phyloP scores from a whole-genome alignment of 805 yeast species.

The Saccharomycopsis fibuligera region DNA sequence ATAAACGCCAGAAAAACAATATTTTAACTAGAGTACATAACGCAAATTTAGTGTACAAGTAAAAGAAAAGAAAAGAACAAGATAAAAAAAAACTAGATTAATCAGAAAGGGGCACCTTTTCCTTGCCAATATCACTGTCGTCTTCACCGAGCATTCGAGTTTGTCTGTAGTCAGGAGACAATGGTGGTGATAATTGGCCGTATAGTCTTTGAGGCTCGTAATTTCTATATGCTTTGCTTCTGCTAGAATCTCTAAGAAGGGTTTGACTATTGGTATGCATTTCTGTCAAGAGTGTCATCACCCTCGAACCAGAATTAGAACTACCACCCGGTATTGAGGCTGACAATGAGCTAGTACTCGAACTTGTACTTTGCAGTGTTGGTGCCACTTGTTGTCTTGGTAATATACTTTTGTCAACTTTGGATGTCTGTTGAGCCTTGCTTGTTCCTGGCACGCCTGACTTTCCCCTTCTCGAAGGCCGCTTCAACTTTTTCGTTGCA shows the following conservation, averaged over 20 bases:
- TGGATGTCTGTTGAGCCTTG: slow-evolving; percentile 12
- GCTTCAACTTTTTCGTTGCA: slow-evolving; percentile 23
- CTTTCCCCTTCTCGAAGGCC: slow-evolving; percentile 23
- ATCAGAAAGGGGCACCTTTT: no score
- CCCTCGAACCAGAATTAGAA: slow-evolving; percentile 3
- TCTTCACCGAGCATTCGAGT: no score
- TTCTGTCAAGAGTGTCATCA: slow-evolving; percentile 23
- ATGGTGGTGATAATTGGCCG: slow-evolving; percentile 12
- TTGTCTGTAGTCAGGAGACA: slow-evolving; percentile 12
- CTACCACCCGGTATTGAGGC: background rate
- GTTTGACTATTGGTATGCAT: slow-evolving; percentile 22
- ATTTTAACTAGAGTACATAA: no score
- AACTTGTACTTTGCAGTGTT: background rate
- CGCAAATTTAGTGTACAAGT: no score
- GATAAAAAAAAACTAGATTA: no score
- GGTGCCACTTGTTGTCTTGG: background rate
- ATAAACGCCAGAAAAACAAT: no score
- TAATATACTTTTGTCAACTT: no score
- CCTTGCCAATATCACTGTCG: no score
- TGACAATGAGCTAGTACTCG: background rate
- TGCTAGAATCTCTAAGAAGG: background rate
- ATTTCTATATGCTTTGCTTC: background rate
- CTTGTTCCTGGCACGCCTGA: slow-evolving; percentile 2
- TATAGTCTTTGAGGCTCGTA: slow-evolving; percentile 10
- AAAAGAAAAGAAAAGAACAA: no score